Base-by-base conservation (phyloP, 2,329 filamentous ascomycete species). In the Monosporascus ibericus region DNA sequence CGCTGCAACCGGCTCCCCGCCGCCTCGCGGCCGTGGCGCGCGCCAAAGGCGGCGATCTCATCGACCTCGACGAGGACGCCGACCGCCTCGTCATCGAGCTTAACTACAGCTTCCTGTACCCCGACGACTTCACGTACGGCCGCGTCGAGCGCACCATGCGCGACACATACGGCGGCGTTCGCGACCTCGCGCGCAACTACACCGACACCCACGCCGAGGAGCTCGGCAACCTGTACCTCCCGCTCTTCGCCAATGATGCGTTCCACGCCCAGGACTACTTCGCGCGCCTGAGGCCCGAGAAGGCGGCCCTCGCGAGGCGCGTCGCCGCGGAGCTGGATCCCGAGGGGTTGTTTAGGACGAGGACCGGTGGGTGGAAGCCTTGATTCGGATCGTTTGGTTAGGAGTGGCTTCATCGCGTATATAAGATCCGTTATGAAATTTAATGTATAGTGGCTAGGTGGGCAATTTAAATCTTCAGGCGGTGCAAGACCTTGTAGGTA, bases 161-260 rank as follows among this genome's bases (percentile, higher is more conserved):
- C 50, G 59, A 64, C 24, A 68, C 69, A 17, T 73, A 72, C 47
- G 52, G 52, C 11, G 70, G 70, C 2, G 60, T 72, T 46, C 50
- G 57, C 38, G 52, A 59, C 22, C 54, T 64, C n/a, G 65, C 69
- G 4, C 42, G 61, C 49, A 58, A 59, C 15, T 68, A 66, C 55
- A 61, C 71, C 51, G 59, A 56, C 17, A 63, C 67, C 24, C 70
- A 68, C 30, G 1, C 30, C 30, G 55, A 62, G 27, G 53, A 75
- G 44, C 62, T 66, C 17, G 53, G 57, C 5, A 62, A 68, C 25
- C 68, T 60, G 2, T 73, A 71, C 52, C 60, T 72, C 48, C 73
- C 73, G 14, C 56, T 75, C 9, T 75, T 74, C 58, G 69, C 71
- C 66, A 76, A 75, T 57, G 71, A 75, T 48, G 68, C 64, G 9